phyloP scores from a whole-genome alignment of 2,329 filamentous ascomycete genomes.

The Echinosphaeria canescens region DNA sequence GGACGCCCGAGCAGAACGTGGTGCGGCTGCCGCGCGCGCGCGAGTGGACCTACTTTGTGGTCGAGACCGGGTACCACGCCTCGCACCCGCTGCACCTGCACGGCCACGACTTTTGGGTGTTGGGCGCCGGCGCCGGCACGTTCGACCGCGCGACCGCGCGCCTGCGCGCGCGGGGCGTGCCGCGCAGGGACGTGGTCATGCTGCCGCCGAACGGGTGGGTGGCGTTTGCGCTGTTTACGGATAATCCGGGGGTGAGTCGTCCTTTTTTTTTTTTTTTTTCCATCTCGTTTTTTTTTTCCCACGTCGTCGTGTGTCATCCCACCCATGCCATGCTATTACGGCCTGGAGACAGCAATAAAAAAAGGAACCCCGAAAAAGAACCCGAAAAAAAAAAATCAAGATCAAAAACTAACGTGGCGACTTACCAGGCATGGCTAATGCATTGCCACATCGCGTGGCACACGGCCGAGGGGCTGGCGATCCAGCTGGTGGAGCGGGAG shows the following conservation, averaged over 20 bases:
- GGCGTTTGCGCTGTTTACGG: conserved; percentile 11
- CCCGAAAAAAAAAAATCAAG: too few species aligned
- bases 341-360: too few species aligned
- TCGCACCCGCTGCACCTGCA: conserved; percentile 26
- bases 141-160: conserved; percentile 4
- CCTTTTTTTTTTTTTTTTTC: too few species aligned
- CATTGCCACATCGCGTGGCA: conserved; percentile 15
- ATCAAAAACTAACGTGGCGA: too few species aligned
- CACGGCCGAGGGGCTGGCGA: conserved; percentile 22
- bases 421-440: conserved; percentile 20
- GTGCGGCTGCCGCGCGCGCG: background rate
- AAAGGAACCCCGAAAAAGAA: too few species aligned
- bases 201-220: conserved; percentile 10
- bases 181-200: conserved; percentile 14
- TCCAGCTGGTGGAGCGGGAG: conserved; percentile 24
- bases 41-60: conserved; percentile 3
- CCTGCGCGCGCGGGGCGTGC: conserved; percentile 11
- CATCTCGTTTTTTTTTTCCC: too few species aligned
- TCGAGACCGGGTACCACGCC: conserved; percentile 2
- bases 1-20: conserved; percentile 5
- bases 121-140: conserved; percentile 8
- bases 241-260: conserved; percentile 15
- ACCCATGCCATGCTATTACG: too few species aligned
- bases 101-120: conserved; percentile 25
- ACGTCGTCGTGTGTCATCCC: too few species aligned